Evolutionary conservation across 2,329 filamentous ascomycete species (phyloP).

Genomic region (Bipolaris cookei): DNA sequence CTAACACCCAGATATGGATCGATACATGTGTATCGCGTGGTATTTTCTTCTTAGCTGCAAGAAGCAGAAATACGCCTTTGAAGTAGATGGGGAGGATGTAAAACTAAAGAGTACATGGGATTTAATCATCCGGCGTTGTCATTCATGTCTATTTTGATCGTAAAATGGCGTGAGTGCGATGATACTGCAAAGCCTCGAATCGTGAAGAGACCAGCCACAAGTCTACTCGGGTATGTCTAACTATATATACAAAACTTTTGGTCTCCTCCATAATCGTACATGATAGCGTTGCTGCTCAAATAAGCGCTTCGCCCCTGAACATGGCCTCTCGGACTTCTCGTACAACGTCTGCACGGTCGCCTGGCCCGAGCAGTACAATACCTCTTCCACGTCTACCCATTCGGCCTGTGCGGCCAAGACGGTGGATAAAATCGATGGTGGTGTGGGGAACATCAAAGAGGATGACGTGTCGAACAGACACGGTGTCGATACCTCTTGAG

Average conservation of each 20-base stretch:
- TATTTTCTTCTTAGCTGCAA: not conserved
- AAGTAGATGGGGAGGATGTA: not conserved
- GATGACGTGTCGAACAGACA: conserved; percentile 88
- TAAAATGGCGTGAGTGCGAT: not conserved
- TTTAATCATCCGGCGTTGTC: not conserved
- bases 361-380: conserved; percentile 86
- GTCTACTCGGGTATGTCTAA: not conserved
- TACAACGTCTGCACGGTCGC: conserved; percentile 88
- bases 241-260: conserved; percentile 2
- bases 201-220: not conserved
- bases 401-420: conserved; percentile 85
- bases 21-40: too few relatives aligned
- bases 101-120: too few relatives aligned
- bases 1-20: too few relatives aligned
- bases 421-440: conserved; percentile 97
- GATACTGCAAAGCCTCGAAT: not conserved
- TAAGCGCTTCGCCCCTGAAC: conserved; percentile 59
- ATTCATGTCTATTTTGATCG: not conserved
- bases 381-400: conserved; percentile 91
- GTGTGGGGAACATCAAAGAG: conserved; percentile 98
- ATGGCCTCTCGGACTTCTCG: conserved; percentile 83
- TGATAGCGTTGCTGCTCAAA: conserved; percentile 34
- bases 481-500: conserved; percentile 90
- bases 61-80: not conserved
- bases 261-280: not conserved